Evolutionary conservation across 2,329 filamentous ascomycete species (phyloP).

Genomic region (Pyrenophora teres): DNA sequence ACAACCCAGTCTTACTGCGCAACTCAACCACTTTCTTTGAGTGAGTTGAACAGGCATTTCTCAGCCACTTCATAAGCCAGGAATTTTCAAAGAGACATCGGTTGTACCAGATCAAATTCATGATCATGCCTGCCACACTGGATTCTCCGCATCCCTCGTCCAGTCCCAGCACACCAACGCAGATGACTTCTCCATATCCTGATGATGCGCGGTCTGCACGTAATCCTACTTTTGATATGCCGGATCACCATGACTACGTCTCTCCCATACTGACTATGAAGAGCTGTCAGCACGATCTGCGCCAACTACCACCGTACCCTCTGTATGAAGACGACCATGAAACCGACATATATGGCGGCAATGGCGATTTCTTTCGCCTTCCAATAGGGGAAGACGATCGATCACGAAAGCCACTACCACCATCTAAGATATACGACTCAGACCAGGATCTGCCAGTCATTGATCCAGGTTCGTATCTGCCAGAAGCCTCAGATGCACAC

Average conservation of each 20-base stretch:
- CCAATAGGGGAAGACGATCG: constrained; percentile 7
- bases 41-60: background rate
- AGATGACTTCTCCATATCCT: background rate
- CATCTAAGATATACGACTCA: constrained; percentile 1
- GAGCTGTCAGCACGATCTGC: background rate
- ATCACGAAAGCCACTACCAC: background rate
- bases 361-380: constrained; percentile 1
- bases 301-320: constrained; percentile 4
- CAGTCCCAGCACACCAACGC: background rate
- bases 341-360: background rate
- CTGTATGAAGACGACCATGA: background rate
- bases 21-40: background rate
- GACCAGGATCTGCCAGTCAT: constrained; percentile 11
- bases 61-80: no score
- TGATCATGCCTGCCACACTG: background rate
- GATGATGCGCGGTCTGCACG: background rate
- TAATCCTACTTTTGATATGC: constrained; percentile 1
- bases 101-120: background rate
- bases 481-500: background rate
- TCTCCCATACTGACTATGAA: background rate
- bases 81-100: background rate
- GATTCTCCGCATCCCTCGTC: background rate
- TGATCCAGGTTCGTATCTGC: constrained; percentile 5
- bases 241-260: constrained; percentile 1
- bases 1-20: background rate